Percentiles rank a stretch among this genome's conserved stretches.
Conservation (phyloP, 805 yeast species). For the Kluyveromyces siamensis region DNA sequence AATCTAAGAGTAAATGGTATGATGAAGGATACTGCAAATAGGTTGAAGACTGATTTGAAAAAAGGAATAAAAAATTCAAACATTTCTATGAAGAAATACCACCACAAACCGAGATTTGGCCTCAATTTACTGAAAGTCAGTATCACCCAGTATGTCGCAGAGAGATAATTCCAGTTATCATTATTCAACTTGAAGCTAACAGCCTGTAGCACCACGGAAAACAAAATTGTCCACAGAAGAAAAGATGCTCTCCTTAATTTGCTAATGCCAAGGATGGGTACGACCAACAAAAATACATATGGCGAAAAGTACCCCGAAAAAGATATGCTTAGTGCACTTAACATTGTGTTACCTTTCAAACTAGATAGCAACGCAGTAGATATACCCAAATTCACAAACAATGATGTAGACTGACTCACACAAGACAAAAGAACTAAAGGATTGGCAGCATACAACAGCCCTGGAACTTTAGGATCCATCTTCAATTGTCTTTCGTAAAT, state of each 20-base stretch:
- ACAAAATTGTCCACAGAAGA: background rate
- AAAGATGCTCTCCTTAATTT: conserved; percentile 4
- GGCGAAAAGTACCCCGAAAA: conserved; percentile 55
- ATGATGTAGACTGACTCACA: conserved; percentile 56
- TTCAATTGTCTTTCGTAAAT: conserved; percentile 10
- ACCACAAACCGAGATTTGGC: conserved; percentile 95
- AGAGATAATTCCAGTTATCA: conserved; percentile 37
- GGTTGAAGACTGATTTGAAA: conserved; percentile 74
- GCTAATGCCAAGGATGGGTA: conserved; percentile 41
- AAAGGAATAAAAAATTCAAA: conserved; percentile 82
- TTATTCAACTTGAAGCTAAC: conserved; percentile 34
- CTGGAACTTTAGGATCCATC: conserved; percentile 37
- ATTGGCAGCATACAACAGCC: conserved; percentile 63
- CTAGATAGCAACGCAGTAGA: conserved; percentile 40
- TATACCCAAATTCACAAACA: conserved; percentile 52
- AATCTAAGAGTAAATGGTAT: conserved; percentile 71
- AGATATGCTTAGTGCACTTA: conserved; percentile 47
- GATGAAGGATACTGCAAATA: conserved; percentile 57
- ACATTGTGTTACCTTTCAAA: conserved; percentile 29
- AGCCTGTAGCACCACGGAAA: conserved; percentile 22
- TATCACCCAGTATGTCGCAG: conserved; percentile 47
- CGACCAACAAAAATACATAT: conserved; percentile 49
- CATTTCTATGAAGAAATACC: conserved; percentile 96
- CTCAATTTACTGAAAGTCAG: conserved; percentile 58
- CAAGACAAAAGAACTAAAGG: conserved; percentile 69